Evolutionary conservation across 2,329 filamentous ascomycete species (phyloP).

Genomic region (Phialocephala subalpina): DNA sequence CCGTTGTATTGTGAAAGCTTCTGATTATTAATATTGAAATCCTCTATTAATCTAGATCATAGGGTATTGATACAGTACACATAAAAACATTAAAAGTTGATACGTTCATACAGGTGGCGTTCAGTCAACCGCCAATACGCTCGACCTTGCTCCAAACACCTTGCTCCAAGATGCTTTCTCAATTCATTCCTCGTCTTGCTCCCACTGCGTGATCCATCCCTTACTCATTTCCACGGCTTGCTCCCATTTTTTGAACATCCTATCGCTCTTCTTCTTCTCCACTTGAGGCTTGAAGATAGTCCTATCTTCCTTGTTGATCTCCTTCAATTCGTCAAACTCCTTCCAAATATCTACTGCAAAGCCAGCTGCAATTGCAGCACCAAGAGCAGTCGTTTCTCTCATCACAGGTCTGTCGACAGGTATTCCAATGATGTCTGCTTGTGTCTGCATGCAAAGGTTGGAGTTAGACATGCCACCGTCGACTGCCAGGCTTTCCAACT

Average conservation of each 20-base stretch:
- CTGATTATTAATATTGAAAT: conserved; percentile 1
- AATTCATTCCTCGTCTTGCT: conserved; percentile 14
- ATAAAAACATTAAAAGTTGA: conserved; percentile 1
- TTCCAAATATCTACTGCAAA: conserved; percentile 80
- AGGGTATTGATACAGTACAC: conserved; percentile 10
- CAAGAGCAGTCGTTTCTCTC: conserved; percentile 84
- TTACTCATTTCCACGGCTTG: conserved; percentile 82
- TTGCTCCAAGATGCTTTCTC: conserved; percentile 3
- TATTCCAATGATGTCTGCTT: conserved; percentile 82
- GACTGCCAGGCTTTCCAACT: conserved; percentile 69
- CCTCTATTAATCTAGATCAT: conserved; percentile 2
- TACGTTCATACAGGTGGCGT: conserved; percentile 1
- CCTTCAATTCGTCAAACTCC: conserved; percentile 73
- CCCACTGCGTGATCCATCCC: conserved; percentile 63
- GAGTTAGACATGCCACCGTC: conserved; percentile 79
- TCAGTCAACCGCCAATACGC: conserved; percentile 9
- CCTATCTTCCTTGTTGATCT: conserved; percentile 74
- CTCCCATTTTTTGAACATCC: conserved; percentile 76
- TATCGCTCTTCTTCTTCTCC: conserved; percentile 61
- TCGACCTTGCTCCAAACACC: conserved; percentile 5
- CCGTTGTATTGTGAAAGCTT: not conserved
- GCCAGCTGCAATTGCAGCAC: conserved; percentile 84
- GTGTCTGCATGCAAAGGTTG: conserved; percentile 78
- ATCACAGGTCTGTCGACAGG: conserved; percentile 80
- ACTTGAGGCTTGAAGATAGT: conserved; percentile 75